Evolutionary conservation across 2,329 filamentous ascomycete genomes (phyloP), one percentile per base, ranked within the genome.

Genomic region (Penicillium frequentans): DNA sequence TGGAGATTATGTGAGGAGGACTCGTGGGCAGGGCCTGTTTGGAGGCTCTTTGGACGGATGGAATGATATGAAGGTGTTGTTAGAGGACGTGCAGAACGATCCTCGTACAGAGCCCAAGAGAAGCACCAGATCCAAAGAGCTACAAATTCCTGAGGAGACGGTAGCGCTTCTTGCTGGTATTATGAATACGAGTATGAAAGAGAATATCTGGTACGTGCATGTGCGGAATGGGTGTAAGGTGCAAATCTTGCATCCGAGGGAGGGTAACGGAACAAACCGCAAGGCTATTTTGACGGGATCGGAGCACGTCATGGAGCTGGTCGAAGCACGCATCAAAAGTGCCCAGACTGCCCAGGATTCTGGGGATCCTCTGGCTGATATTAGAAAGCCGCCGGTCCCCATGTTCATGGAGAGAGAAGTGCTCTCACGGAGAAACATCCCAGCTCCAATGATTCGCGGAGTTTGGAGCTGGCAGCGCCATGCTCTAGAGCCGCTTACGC

Each of bases 211-310:
- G 69, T 68, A 68, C 54, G 61, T 73, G 7, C 57, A 61, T 10
- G 54, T 75, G 16, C 68, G 64, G 14, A 72, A 75, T 54, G 75
- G 75, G 24, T 77, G 75, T 47, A 67, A 67, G 35, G 69, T 77
- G n/a, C 75, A 74, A 50, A 67, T 77, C 11, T 54, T 75, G 27
- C 62, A 65, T 46, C 55, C 66, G n/a, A 39, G 48, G 1, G 64
- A 74, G 47, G 73, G 69, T 47, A 62, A 69, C 31, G 70, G 74
- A 11, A 37, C 60, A 6, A 56, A 65, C 54, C 74, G 75, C 37
- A 74, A 70, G 52, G 67, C 74, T 29, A 56, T 75, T 24, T 48
- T 77, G 45, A 66, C 66, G 16, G 75, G 74, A 13, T 73, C 74
- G 1, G 64, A 65, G n/a, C 63, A 65, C 49, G 72, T 67, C 1